A percentile compares a stretch with the other conserved stretches of the same genome.
These are phyloP conservation scores for Phalaenopsis aphrodite DNA, from an alignment of 106 monocot genomes.

Conservation along the genomic window DNA sequence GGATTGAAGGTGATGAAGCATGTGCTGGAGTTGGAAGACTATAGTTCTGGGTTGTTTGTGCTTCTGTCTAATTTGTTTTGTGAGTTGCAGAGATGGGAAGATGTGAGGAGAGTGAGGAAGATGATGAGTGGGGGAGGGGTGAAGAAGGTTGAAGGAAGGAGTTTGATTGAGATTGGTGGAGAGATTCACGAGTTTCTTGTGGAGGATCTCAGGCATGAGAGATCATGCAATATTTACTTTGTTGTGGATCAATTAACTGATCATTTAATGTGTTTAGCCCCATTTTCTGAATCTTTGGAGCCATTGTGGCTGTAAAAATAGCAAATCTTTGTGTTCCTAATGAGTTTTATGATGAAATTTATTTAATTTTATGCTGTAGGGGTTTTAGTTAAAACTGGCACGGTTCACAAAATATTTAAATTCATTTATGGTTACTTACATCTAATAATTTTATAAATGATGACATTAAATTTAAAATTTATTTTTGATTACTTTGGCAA, in stretches of 20 bases:
- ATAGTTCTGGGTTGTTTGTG: conserved; percentile 37
- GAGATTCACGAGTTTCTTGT: conserved; percentile 29
- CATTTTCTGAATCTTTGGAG: not conserved
- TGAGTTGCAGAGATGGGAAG: conserved; percentile 32
- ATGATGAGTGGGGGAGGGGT: conserved; percentile 36
- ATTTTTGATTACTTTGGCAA: too few relatives aligned
- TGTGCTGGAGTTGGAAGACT: conserved; percentile 31
- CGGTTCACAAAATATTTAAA: too few relatives aligned
- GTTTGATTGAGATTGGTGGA: conserved; percentile 42
- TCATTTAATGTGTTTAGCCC: conserved; percentile 18
- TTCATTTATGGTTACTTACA: too few relatives aligned
- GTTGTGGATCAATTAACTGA: conserved; percentile 17
- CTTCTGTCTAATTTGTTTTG: conserved; percentile 47
- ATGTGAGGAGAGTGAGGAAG: conserved; percentile 37
- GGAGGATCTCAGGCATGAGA: conserved; percentile 40
- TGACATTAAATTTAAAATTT: too few relatives aligned
- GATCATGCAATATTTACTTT: conserved; percentile 19
- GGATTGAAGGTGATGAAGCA: conserved; percentile 50
- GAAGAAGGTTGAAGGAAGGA: conserved; percentile 40
- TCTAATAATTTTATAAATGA: too few relatives aligned
- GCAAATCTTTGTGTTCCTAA: too few relatives aligned
- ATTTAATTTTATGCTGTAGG: too few relatives aligned
- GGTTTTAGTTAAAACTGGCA: too few relatives aligned
- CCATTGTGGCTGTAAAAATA: not conserved
- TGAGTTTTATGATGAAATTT: too few relatives aligned